Conservation (phyloP, 257 asterid genomes). For the Capsicum pubescens region DNA sequence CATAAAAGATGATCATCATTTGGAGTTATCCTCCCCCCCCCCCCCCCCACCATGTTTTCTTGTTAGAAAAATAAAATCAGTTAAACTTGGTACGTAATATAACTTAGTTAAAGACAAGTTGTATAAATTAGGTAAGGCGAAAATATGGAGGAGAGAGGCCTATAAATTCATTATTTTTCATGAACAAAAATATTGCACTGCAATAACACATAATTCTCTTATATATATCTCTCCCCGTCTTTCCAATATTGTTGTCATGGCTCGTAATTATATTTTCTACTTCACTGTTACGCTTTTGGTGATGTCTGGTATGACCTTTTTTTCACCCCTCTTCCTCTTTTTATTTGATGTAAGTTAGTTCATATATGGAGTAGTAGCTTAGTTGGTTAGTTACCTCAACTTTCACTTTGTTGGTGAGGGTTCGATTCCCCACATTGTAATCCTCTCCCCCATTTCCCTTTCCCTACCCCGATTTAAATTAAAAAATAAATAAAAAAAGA, state of each 20-base stretch:
- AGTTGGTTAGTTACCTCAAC: too few species aligned
- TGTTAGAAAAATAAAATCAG: neutral
- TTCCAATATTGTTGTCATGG: neutral
- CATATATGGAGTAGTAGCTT: too few species aligned
- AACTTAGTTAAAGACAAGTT: neutral
- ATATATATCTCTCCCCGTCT: neutral
- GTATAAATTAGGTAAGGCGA: neutral
- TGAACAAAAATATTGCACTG: neutral
- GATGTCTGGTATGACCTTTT: neutral
- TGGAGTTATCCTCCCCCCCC: neutral
- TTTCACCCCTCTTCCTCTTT: neutral
- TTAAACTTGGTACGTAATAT: neutral
- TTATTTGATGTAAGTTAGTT: neutral
- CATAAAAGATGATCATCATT: neutral
- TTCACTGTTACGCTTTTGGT: neutral
- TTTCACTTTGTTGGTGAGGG: too few species aligned
- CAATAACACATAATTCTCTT: neutral
- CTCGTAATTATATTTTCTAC: neutral
- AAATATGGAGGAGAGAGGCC: neutral
- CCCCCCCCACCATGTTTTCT: too few species aligned
- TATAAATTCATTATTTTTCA: neutral
- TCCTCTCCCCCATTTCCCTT: too few species aligned
- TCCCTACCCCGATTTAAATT: too few species aligned
- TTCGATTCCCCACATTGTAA: too few species aligned
- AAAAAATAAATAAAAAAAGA: too few species aligned